Evolutionary conservation across 805 yeast genomes (phyloP).

Genomic region (Kuraishia molischiana): DNA sequence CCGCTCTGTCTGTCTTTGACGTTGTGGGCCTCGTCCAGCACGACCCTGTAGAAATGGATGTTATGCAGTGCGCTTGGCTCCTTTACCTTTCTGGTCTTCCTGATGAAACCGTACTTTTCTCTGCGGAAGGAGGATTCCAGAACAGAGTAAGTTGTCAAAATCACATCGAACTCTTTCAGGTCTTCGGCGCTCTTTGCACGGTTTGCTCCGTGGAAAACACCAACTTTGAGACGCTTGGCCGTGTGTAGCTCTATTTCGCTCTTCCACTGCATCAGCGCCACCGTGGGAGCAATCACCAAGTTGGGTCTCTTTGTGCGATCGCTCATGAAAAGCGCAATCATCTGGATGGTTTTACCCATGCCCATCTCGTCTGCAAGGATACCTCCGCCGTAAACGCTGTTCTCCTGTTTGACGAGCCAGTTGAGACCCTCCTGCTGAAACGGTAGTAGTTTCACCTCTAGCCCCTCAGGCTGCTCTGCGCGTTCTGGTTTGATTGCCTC

Average conservation of each 20-base stretch:
- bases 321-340: conserved; percentile 75
- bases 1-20: conserved; percentile 92
- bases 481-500: conserved; percentile 38
- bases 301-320: conserved; percentile 64
- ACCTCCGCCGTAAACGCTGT: conserved; percentile 74
- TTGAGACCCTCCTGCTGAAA: conserved; percentile 90
- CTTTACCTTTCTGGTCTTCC: conserved; percentile 62
- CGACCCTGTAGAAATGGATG: conserved; percentile 71
- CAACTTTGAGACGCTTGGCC: conserved; percentile 54
- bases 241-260: conserved; percentile 86
- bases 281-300: conserved; percentile 94
- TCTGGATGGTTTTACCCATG: conserved; percentile 98
- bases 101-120: conserved; percentile 71
- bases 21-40: conserved; percentile 95
- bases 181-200: conserved; percentile 50
- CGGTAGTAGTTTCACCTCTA: conserved; percentile 69
- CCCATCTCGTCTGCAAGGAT: conserved; percentile 99
- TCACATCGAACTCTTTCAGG: conserved; percentile 59
- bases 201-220: conserved; percentile 80
- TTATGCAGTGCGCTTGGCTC: conserved; percentile 70
- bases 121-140: conserved; percentile 80
- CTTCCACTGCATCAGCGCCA: conserved; percentile 98
- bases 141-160: conserved; percentile 88
- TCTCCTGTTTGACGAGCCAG: conserved; percentile 84
- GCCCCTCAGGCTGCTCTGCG: conserved; percentile 70